Percentiles rank a stretch among this genome's conserved stretches.
Conservation (phyloP, 331 rosid genomes). For the Malus hybrid region DNA sequence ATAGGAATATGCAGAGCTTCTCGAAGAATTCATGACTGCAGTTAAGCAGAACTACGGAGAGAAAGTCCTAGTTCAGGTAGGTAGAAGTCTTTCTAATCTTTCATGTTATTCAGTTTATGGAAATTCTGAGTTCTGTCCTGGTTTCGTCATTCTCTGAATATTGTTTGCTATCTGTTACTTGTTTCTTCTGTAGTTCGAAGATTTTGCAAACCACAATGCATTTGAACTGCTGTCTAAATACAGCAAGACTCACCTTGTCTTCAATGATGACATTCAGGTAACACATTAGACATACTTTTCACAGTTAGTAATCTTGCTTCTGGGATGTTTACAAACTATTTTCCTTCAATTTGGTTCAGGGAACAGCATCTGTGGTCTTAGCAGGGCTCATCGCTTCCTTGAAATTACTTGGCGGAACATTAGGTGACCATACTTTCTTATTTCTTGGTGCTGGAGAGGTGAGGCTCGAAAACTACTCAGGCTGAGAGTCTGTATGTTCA, state of each 20-base stretch:
- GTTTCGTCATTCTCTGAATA: conserved; percentile 11
- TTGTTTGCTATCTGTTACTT: conserved; percentile 1
- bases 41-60: conserved; percentile 96
- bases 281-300: neutral
- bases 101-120: conserved; percentile 8
- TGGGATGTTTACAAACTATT: neutral
- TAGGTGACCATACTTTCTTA: conserved; percentile 77
- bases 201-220: conserved; percentile 97
- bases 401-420: conserved; percentile 66
- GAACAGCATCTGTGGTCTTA: conserved; percentile 92
- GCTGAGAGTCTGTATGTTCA: neutral
- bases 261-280: conserved; percentile 97
- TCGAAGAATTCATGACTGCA: conserved; percentile 90
- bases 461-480: conserved; percentile 7
- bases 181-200: conserved; percentile 62
- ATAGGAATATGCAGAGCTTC: conserved; percentile 85
- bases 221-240: conserved; percentile 83
- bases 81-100: neutral
- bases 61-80: conserved; percentile 79
- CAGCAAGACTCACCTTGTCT: conserved; percentile 81
- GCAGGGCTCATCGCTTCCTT: conserved; percentile 82
- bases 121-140: neutral
- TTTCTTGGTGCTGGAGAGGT: conserved; percentile 99
- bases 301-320: neutral
- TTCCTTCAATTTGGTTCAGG: conserved; percentile 39